A percentile compares a stretch with the other conserved stretches of the same genome.
Evolutionary conservation across 208 protist species (phyloP).

Genomic region (Entamoeba nuttalli): DNA sequence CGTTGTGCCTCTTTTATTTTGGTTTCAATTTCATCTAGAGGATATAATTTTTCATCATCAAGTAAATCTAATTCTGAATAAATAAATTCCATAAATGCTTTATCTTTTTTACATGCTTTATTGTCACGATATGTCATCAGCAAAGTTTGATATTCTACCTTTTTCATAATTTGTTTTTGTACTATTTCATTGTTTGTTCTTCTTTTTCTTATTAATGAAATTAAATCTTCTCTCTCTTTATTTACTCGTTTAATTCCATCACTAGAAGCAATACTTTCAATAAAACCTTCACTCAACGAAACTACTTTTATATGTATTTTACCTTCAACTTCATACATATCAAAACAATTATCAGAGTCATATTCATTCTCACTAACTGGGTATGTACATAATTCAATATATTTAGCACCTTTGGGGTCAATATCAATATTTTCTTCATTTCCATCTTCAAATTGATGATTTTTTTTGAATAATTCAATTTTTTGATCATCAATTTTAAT

Average conservation of each 20-base stretch:
- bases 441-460: background rate
- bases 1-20: too few species aligned
- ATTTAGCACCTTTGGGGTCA: background rate
- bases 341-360: background rate
- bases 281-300: background rate
- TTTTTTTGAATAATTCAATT: background rate
- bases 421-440: background rate
- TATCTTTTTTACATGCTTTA: too few species aligned
- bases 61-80: too few species aligned
- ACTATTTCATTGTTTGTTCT: background rate
- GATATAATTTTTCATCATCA: too few species aligned
- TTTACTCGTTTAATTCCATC: background rate
- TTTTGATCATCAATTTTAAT: background rate
- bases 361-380: background rate
- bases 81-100: too few species aligned
- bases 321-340: background rate
- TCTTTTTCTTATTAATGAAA: background rate
- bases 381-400: background rate
- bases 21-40: too few species aligned
- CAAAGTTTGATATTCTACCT: background rate
- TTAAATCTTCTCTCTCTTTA: background rate
- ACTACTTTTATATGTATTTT: background rate
- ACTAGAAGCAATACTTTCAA: background rate
- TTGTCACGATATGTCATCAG: background rate
- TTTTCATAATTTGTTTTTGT: background rate